Evolutionary conservation across 2,329 filamentous ascomycete species (phyloP).

Genomic region (Rhynchosporium graminicola): DNA sequence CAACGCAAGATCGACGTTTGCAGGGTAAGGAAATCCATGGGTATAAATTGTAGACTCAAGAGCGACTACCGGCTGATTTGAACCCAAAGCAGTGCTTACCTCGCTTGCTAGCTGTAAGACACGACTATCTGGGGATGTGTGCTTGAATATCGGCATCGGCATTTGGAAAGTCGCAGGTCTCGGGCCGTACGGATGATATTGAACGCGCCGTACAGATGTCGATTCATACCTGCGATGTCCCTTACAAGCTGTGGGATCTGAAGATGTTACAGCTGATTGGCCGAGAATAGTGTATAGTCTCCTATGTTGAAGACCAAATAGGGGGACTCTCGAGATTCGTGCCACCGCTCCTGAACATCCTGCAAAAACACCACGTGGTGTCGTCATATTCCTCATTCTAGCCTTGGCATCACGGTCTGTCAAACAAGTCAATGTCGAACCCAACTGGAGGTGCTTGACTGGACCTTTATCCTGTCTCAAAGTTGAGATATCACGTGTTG

Average conservation of each 20-base stretch:
- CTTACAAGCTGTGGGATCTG: neutral
- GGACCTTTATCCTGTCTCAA: neutral
- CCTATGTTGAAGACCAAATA: neutral
- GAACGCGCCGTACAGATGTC: neutral
- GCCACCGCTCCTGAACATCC: neutral
- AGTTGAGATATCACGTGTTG: neutral
- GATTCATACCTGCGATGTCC: neutral
- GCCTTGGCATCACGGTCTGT: slow-evolving; percentile 7
- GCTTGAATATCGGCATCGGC: too few species aligned
- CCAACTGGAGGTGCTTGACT: neutral
- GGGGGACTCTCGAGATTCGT: neutral
- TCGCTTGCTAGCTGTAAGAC: slow-evolving; percentile 4
- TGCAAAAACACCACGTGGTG: slow-evolving; percentile 6
- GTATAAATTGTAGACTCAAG: slow-evolving; percentile 97
- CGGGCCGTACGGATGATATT: neutral
- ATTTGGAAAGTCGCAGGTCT: neutral
- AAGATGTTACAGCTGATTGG: neutral
- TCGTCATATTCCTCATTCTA: slow-evolving; percentile 5
- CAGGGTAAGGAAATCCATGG: slow-evolving; percentile 78
- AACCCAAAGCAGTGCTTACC: slow-evolving; percentile 4
- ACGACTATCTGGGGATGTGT: neutral
- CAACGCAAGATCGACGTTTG: slow-evolving; percentile 71
- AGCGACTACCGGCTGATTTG: slow-evolving; percentile 75
- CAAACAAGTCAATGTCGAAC: neutral
- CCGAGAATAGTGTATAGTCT: neutral